These are phyloP conservation scores for Neurospora pannonica DNA, from an alignment of 495 filamentous ascomycete species.

Conservation along the genomic window DNA sequence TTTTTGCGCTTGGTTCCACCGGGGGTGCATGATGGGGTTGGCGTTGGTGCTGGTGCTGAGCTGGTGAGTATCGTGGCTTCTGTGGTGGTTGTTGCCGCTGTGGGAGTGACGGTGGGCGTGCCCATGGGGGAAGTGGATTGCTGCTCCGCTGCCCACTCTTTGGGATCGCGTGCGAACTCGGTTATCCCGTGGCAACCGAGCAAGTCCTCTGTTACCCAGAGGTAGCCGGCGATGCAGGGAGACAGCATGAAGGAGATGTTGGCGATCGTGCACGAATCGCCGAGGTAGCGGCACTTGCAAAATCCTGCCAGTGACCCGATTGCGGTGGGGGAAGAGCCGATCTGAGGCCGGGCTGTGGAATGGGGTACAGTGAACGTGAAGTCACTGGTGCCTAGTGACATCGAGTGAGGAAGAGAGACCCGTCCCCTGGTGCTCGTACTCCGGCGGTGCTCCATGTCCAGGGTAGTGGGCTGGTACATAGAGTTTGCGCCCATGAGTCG, in stretches of 20 bases:
- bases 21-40: slow-evolving; percentile 20
- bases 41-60: slow-evolving; percentile 25
- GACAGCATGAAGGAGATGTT: slow-evolving; percentile 34
- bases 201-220: slow-evolving; percentile 35
- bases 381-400: slow-evolving; percentile 7
- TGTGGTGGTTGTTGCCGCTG: neutral
- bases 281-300: neutral
- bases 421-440: neutral
- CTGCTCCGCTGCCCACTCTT: slow-evolving; percentile 18
- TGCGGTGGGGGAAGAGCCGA: neutral
- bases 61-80: slow-evolving; percentile 13
- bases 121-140: neutral
- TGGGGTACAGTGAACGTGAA: neutral
- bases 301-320: neutral
- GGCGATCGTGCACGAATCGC: slow-evolving; percentile 19
- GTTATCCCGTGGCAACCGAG: slow-evolving; percentile 30
- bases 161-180: slow-evolving; percentile 21
- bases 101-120: neutral
- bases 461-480: slow-evolving; percentile 8
- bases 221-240: slow-evolving; percentile 32
- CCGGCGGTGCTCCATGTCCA: neutral
- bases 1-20: slow-evolving; percentile 17
- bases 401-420: slow-evolving; percentile 3
- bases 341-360: neutral
- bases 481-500: slow-evolving; percentile 1